These are phyloP conservation scores for Heimioporus punctisporus DNA, from an alignment of 1,284 basidiomycete species.

Conservation along the genomic window DNA sequence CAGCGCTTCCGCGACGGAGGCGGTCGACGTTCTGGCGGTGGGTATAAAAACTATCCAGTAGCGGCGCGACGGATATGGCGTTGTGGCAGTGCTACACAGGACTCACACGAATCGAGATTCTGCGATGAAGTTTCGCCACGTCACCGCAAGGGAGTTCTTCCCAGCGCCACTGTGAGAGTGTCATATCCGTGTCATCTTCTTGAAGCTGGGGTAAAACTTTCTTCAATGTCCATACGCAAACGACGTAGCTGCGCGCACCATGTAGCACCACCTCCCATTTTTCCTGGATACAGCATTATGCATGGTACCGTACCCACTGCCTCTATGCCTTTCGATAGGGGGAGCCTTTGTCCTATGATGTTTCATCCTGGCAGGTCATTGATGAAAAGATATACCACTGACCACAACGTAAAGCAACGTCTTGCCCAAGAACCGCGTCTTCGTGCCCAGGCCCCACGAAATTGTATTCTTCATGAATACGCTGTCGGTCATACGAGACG, in stretches of 20 bases:
- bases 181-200: constrained; percentile 41
- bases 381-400: constrained; percentile 94
- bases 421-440: constrained; percentile 92
- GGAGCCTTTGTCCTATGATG: constrained; percentile 69
- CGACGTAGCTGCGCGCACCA: constrained; percentile 43
- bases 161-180: constrained; percentile 69
- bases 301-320: constrained; percentile 56
- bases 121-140: constrained; percentile 91
- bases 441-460: constrained; percentile 63
- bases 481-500: constrained; percentile 91
- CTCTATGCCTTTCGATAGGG: constrained; percentile 55
- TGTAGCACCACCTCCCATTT: constrained; percentile 39
- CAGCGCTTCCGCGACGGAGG: constrained; percentile 14
- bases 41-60: no score
- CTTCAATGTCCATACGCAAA: constrained; percentile 48
- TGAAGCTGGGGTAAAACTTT: constrained; percentile 41
- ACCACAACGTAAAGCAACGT: constrained; percentile 96
- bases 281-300: constrained; percentile 46
- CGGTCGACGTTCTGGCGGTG: not conserved
- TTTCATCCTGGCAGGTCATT: constrained; percentile 92
- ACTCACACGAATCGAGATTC: no score
- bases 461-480: constrained; percentile 87
- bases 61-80: no score
- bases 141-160: constrained; percentile 96
- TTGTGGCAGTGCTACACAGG: no score